Conservation (phyloP, 2,329 filamentous ascomycete species). For the Zymoseptoria brevis region DNA sequence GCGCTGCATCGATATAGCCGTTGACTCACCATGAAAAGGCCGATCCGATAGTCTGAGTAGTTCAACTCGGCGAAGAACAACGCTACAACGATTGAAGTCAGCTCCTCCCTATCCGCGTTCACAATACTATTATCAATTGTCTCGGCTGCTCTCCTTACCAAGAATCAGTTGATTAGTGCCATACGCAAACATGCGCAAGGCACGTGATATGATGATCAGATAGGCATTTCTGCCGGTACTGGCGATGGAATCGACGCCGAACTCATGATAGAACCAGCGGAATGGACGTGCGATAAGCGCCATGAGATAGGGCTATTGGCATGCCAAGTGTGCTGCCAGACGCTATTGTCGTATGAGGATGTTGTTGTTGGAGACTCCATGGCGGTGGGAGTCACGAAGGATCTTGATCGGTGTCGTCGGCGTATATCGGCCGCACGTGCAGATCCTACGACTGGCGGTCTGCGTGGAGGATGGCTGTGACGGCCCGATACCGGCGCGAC, state of each 20-base stretch:
- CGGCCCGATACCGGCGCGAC: neutral
- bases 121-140: too few relatives aligned
- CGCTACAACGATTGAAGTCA: conserved; percentile 13
- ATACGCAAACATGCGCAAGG: conserved; percentile 29
- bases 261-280: conserved; percentile 28
- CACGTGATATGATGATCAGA: conserved; percentile 47
- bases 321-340: conserved; percentile 1
- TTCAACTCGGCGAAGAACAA: conserved; percentile 29
- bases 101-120: neutral
- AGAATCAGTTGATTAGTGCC: conserved; percentile 26
- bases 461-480: neutral
- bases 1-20: too few relatives aligned
- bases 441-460: neutral
- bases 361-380: neutral
- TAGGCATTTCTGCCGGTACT: conserved; percentile 39
- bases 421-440: neutral
- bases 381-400: neutral
- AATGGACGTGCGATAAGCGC: conserved; percentile 16
- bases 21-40: conserved; percentile 25
- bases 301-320: conserved; percentile 11
- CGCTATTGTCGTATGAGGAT: neutral
- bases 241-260: conserved; percentile 26
- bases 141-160: conserved; percentile 11
- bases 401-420: neutral
- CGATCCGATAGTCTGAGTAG: conserved; percentile 27